Conservation (phyloP, 2,329 filamentous ascomycete genomes). For the Fusarium sp. region DNA sequence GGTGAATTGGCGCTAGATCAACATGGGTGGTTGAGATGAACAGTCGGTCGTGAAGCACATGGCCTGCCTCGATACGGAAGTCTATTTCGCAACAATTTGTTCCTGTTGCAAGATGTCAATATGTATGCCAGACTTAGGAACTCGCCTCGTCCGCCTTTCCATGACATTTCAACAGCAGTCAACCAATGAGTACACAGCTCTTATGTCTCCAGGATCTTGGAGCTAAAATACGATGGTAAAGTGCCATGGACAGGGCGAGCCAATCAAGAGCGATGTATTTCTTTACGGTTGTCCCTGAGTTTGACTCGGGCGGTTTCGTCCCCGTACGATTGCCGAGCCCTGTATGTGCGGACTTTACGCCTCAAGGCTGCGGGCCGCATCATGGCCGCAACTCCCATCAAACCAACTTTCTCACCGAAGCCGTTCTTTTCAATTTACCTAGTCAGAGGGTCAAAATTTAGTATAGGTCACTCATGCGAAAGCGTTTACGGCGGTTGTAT, state of each 20-base stretch:
- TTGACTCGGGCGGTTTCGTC: slow-evolving; percentile 36
- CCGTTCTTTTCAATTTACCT: neutral
- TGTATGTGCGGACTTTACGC: slow-evolving; percentile 9
- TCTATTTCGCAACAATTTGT: too few species aligned
- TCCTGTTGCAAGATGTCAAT: neutral
- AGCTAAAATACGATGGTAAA: slow-evolving; percentile 7
- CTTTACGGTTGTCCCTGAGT: slow-evolving; percentile 30
- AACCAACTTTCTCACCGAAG: neutral
- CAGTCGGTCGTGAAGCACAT: neutral
- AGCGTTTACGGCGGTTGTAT: neutral
- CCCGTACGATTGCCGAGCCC: slow-evolving; percentile 3
- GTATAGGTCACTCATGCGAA: neutral
- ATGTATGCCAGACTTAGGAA: neutral
- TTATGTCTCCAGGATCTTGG: slow-evolving; percentile 6
- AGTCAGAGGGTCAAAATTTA: neutral
- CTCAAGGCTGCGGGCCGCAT: slow-evolving; percentile 25
- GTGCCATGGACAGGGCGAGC: neutral
- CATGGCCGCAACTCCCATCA: slow-evolving; percentile 7
- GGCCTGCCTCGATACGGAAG: neutral
- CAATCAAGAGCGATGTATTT: slow-evolving; percentile 44
- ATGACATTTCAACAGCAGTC: neutral
- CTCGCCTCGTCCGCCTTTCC: neutral
- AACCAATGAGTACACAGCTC: slow-evolving; percentile 12
- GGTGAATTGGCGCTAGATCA: neutral
- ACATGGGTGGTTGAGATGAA: neutral